Conservation (phyloP, 2,329 filamentous ascomycete genomes). For the Ceratocystis albifundus region DNA sequence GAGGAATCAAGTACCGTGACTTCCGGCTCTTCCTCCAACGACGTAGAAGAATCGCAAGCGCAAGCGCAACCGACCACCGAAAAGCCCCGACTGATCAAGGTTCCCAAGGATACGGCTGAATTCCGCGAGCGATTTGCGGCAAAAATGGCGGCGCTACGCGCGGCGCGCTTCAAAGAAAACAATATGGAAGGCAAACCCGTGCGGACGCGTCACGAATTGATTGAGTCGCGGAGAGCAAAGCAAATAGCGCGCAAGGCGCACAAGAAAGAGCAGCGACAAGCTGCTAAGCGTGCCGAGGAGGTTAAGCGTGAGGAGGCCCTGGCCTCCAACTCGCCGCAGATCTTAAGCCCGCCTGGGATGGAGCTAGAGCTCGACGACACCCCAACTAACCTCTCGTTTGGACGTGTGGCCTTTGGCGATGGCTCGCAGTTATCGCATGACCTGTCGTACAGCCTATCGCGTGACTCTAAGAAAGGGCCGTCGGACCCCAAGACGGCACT, state of each 20-base stretch:
- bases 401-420: conserved; percentile 80
- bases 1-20: conserved; percentile 40
- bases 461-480: conserved; percentile 62
- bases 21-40: conserved; percentile 49
- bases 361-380: conserved; percentile 39
- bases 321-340: conserved; percentile 49
- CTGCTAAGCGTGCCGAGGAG: conserved; percentile 72
- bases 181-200: conserved; percentile 70
- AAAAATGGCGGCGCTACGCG: conserved; percentile 73
- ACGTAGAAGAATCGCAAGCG: conserved; percentile 37
- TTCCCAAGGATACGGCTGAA: conserved; percentile 60
- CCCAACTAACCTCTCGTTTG: conserved; percentile 63
- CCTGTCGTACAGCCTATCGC: conserved; percentile 46
- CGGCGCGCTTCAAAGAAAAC: conserved; percentile 60
- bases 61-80: conserved; percentile 37
- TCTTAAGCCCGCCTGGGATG: conserved; percentile 38
- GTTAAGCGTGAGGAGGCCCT: conserved; percentile 51
- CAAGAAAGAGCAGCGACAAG: conserved; percentile 71
- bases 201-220: conserved; percentile 77
- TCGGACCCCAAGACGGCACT: conserved; percentile 77
- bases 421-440: conserved; percentile 68
- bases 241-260: conserved; percentile 75
- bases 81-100: conserved; percentile 53
- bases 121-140: conserved; percentile 69
- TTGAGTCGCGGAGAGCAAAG: conserved; percentile 79